phyloP scores from a whole-genome alignment of 768 basidiomycete species.

The Lepiota brunneoincarnata region DNA sequence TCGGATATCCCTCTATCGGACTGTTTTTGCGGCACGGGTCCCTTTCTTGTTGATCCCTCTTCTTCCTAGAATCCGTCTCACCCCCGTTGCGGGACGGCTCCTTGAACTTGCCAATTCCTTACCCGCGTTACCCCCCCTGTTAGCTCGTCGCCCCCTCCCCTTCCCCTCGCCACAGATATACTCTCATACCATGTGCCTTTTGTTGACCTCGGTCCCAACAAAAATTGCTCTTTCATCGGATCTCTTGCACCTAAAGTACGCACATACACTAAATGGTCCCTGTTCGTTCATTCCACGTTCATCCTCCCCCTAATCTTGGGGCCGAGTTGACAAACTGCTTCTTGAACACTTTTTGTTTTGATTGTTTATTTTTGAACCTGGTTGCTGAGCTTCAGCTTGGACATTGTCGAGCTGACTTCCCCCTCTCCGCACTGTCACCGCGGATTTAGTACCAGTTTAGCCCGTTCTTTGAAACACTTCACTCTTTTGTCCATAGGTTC shows the following conservation, averaged over 20 bases:
- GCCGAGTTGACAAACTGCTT: background rate
- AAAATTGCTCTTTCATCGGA: background rate
- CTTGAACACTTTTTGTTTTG: constrained; percentile 14
- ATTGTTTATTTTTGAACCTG: constrained; percentile 1
- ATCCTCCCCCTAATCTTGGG: constrained; percentile 6
- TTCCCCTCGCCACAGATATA: too few relatives aligned
- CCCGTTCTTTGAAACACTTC: constrained; percentile 10
- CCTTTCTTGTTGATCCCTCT: constrained; percentile 3
- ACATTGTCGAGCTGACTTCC: background rate
- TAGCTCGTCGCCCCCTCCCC: too few relatives aligned
- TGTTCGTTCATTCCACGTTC: background rate
- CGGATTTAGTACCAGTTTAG: constrained; percentile 9
- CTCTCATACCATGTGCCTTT: background rate
- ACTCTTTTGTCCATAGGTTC: constrained; percentile 8
- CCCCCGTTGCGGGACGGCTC: background rate
- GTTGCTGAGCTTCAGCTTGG: background rate
- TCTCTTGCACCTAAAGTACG: constrained; percentile 6
- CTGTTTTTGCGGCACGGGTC: constrained; percentile 2
- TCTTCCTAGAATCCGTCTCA: background rate
- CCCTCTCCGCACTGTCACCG: constrained; percentile 6
- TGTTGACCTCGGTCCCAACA: background rate
- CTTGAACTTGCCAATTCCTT: background rate
- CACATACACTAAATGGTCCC: constrained; percentile 3
- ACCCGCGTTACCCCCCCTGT: constrained; percentile 1
- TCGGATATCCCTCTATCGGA: constrained; percentile 3